Base-by-base conservation (phyloP, 163 green algal species). In the Coccomyxa subellipsoidea region DNA sequence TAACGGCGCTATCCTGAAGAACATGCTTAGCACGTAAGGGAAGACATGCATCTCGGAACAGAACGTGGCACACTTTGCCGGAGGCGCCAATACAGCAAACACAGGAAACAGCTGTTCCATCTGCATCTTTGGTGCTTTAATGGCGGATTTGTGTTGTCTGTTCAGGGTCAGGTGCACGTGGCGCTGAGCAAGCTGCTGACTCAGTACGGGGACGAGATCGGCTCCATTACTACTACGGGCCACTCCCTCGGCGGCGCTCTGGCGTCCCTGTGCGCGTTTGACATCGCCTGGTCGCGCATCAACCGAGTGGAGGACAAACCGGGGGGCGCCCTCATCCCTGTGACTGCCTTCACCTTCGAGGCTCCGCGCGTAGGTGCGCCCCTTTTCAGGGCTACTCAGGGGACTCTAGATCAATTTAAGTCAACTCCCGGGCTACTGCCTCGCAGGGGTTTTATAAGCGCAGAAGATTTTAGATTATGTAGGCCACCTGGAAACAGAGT, bases 221-320 rank as follows among this genome's bases (percentile, higher is more conserved):
- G 77, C 69, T 78, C 37, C 59, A 86, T 87, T 80, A 83, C 76
- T 9, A 80, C 78, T 7, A 83, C 80, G n/a, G 84, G 89, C 21
- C 89, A 93, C 86, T 87, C 76, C 77, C 81, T 93, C 29, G 89
- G 89, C 34, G 89, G 88, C 9, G 88, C 88, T 0, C 84, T 93
- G 79, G 81, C 86, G 12, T 87, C 84, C 25, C 32, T 89, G 34
- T 85, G 77, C 69, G 85, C 82, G 10, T 89, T 84, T 38, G 85
- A 89, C 77, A 78, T 88, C 77, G 84, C 35, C 21, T n/a, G 21
- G 38, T 80, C 76, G 9, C 31, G 37, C 25, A 76, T 81, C 77
- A 81, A 81, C 77, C 39, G 40, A 21, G n/a, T 47, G 4, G 47
- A 31, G 5, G 21, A 81, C 40, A 32, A 53, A 2, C 29, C 29